Conservation (phyloP, 2,329 filamentous ascomycete species). For the Ascochyta koolunga region DNA sequence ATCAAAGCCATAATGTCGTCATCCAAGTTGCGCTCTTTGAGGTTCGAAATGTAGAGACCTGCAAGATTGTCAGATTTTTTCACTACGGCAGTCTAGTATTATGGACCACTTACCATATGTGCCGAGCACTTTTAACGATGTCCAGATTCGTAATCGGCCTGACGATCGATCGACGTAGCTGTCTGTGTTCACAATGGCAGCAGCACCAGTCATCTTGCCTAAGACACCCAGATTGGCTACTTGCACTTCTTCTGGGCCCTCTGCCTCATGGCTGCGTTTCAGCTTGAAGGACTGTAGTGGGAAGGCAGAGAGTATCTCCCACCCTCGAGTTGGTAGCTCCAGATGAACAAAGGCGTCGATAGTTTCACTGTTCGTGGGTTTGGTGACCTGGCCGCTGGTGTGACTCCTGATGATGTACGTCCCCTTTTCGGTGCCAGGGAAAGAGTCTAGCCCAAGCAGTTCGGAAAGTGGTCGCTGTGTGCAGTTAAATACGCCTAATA, state of each 20-base stretch:
- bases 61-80: constrained; percentile 1
- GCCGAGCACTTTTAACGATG: constrained; percentile 80
- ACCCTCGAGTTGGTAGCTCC: constrained; percentile 68
- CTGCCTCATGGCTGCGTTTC: constrained; percentile 48
- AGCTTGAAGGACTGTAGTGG: constrained; percentile 65
- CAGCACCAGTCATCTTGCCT: constrained; percentile 88
- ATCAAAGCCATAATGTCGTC: constrained; percentile 77
- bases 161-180: constrained; percentile 62
- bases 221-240: constrained; percentile 78
- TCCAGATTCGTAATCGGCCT: constrained; percentile 68
- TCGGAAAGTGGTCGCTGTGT: constrained; percentile 67
- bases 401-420: constrained; percentile 78
- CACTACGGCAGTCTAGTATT: too few species aligned
- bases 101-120: constrained; percentile 61
- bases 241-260: constrained; percentile 48
- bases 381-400: constrained; percentile 66
- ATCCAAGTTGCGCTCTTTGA: constrained; percentile 65
- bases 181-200: constrained; percentile 71
- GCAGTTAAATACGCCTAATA: constrained; percentile 87
- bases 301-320: constrained; percentile 81
- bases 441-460: constrained; percentile 71
- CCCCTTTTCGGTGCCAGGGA: constrained; percentile 70
- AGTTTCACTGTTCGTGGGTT: constrained; percentile 54
- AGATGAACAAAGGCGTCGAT: constrained; percentile 63
- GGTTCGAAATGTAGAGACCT: constrained; percentile 78